These are phyloP conservation scores for Cucurbita moschata DNA, from an alignment of 306 rosid genomes.

Conservation along the genomic window DNA sequence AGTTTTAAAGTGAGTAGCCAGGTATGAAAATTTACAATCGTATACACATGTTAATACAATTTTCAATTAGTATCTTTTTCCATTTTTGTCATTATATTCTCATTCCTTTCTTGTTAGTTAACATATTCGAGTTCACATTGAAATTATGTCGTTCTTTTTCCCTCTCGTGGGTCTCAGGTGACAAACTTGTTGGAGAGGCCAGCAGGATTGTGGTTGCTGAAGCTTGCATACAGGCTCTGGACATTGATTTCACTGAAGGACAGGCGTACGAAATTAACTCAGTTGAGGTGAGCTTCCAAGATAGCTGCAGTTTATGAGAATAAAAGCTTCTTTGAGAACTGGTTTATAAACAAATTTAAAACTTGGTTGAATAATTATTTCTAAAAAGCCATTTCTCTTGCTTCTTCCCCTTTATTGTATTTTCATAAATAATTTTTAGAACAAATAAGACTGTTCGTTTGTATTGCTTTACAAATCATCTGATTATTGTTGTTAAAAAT, in stretches of 20 bases:
- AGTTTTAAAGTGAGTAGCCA: not conserved
- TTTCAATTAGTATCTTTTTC: not conserved
- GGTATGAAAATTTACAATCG: not conserved
- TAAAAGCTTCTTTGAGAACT: not conserved
- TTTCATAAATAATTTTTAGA: not conserved
- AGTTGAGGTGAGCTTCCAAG: constrained; percentile 49
- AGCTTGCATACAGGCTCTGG: constrained; percentile 85
- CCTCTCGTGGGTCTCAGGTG: constrained; percentile 41
- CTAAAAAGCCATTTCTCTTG: not conserved
- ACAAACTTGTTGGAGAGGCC: constrained; percentile 81
- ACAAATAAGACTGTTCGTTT: not conserved
- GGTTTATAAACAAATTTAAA: not conserved
- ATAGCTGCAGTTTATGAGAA: constrained; percentile 3
- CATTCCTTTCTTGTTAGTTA: not conserved
- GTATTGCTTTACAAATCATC: not conserved
- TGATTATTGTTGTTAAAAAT: not conserved
- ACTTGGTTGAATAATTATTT: not conserved
- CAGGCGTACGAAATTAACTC: constrained; percentile 64
- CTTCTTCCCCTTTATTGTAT: not conserved
- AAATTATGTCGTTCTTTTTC: not conserved
- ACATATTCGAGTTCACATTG: not conserved
- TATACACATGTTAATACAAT: not conserved
- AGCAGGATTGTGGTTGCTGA: constrained; percentile 90
- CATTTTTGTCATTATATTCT: not conserved
- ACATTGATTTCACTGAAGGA: constrained; percentile 72